These are phyloP conservation scores for Solanum chaucha DNA, from an alignment of 257 asterid genomes.

Conservation along the genomic window DNA sequence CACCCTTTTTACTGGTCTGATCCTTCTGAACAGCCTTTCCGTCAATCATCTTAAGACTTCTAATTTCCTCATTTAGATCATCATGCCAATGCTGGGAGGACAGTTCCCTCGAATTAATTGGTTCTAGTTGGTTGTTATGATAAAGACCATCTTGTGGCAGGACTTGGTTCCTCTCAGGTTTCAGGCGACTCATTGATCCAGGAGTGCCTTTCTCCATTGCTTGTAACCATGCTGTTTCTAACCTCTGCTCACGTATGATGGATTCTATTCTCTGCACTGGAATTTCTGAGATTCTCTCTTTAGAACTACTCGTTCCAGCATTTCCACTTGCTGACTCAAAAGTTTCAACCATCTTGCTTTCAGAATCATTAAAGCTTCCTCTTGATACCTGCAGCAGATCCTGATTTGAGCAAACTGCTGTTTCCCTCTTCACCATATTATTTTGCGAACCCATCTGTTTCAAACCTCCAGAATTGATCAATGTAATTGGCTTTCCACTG, in stretches of 20 bases:
- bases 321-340: constrained; percentile 24
- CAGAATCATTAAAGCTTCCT: constrained; percentile 26
- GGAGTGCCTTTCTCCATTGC: constrained; percentile 79
- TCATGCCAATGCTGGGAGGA: constrained; percentile 62
- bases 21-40: constrained; percentile 33
- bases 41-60: constrained; percentile 41
- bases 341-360: constrained; percentile 14
- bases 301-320: constrained; percentile 18
- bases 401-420: constrained; percentile 2
- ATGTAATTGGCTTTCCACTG: constrained; percentile 3
- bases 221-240: constrained; percentile 93
- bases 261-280: constrained; percentile 76
- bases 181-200: constrained; percentile 42
- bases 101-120: constrained; percentile 24
- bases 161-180: constrained; percentile 86
- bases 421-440: neutral
- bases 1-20: constrained; percentile 28
- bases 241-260: constrained; percentile 68
- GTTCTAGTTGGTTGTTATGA: constrained; percentile 24
- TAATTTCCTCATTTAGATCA: constrained; percentile 55
- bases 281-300: constrained; percentile 31
- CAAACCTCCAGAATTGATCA: constrained; percentile 24
- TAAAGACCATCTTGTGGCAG: constrained; percentile 59
- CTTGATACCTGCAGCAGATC: constrained; percentile 18
- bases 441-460: constrained; percentile 12